phyloP scores from a whole-genome alignment of 305 asterid genomes.

The Ruellia speciosa region DNA sequence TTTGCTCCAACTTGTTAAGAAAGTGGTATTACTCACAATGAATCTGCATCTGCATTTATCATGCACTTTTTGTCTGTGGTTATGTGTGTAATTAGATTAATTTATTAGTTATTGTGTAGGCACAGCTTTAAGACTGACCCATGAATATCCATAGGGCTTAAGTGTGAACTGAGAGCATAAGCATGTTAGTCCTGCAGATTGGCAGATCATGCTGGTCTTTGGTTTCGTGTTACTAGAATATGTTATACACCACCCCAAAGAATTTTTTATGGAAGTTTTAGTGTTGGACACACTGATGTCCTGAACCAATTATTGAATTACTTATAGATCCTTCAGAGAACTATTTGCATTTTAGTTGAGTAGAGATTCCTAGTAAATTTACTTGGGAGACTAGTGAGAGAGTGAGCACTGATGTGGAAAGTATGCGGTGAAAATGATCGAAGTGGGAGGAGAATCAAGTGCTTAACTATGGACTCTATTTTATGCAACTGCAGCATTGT shows the following conservation, averaged over 20 bases:
- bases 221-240: slow-evolving; percentile 8
- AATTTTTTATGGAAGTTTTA: slow-evolving; percentile 4
- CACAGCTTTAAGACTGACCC: slow-evolving; percentile 1
- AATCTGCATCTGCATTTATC: background rate
- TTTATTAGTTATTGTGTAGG: background rate
- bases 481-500: background rate
- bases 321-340: slow-evolving; percentile 5
- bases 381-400: slow-evolving; percentile 3
- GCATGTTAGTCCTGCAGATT: background rate
- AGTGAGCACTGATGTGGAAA: slow-evolving; percentile 6
- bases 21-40: background rate
- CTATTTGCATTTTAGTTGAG: background rate
- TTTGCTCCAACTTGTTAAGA: background rate
- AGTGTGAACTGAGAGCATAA: background rate
- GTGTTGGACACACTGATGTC: background rate
- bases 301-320: background rate
- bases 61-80: too few relatives aligned
- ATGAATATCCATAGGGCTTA: background rate
- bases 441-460: background rate
- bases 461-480: slow-evolving; percentile 5
- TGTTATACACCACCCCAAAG: background rate
- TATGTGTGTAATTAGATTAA: background rate
- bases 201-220: background rate
- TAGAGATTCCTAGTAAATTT: slow-evolving; percentile 1
- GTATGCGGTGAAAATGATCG: slow-evolving; percentile 5